Evolutionary conservation across 108 stramenopile species (phyloP).

Genomic region (Licmophora abbreviata): DNA sequence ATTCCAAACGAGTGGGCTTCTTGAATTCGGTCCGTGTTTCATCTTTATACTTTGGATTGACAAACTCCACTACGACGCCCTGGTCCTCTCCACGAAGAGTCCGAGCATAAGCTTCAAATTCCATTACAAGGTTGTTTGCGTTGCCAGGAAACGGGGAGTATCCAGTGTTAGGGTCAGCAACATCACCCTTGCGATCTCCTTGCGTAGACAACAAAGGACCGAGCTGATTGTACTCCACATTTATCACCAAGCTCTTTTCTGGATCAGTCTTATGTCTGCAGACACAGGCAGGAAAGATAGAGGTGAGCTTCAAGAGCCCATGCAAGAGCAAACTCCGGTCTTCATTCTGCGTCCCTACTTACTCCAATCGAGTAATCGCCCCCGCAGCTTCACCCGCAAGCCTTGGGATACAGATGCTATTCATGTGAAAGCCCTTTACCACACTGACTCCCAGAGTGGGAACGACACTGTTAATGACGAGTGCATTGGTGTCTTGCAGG

Average conservation of each 20-base stretch:
- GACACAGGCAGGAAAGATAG: slow-evolving; percentile 9
- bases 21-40: slow-evolving; percentile 87
- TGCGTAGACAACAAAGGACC: slow-evolving; percentile 91
- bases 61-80: slow-evolving; percentile 97
- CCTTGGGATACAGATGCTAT: slow-evolving; percentile 95
- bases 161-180: slow-evolving; percentile 87
- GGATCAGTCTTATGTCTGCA: slow-evolving; percentile 87
- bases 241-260: slow-evolving; percentile 85
- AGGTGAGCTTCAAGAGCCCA: neutral
- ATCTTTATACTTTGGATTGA: slow-evolving; percentile 99
- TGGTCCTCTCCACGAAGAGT: slow-evolving; percentile 73
- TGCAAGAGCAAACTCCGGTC: neutral
- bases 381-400: slow-evolving; percentile 97
- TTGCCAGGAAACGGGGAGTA: slow-evolving; percentile 97
- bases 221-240: slow-evolving; percentile 99
- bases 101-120: slow-evolving; percentile 72
- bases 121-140: slow-evolving; percentile 94
- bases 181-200: slow-evolving; percentile 86
- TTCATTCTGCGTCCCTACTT: slow-evolving; percentile 21
- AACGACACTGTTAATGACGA: slow-evolving; percentile 87
- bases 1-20: slow-evolving; percentile 98
- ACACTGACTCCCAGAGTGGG: slow-evolving; percentile 93
- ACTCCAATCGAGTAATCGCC: slow-evolving; percentile 92
- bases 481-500: slow-evolving; percentile 99
- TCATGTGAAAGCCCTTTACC: slow-evolving; percentile 86